Evolutionary conservation across 345 rosid species (phyloP).

Genomic region (Sisymbrium irio): DNA sequence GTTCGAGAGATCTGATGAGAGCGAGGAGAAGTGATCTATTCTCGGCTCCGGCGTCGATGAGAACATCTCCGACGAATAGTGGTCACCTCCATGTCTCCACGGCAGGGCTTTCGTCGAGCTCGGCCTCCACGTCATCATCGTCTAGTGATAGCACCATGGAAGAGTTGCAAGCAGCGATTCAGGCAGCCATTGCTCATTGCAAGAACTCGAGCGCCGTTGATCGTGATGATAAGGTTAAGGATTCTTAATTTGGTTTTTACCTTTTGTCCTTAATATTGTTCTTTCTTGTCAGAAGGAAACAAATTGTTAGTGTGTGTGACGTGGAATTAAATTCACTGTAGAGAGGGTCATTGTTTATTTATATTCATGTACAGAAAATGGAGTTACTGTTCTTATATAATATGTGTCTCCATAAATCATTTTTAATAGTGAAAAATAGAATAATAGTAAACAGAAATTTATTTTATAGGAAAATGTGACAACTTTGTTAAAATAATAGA

Average conservation of each 20-base stretch:
- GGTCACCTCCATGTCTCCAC: slow-evolving; percentile 44
- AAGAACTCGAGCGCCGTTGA: slow-evolving; percentile 72
- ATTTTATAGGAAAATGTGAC: background rate
- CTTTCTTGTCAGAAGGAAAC: slow-evolving; percentile 13
- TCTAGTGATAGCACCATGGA: slow-evolving; percentile 83
- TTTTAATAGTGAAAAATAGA: background rate
- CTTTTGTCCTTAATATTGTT: slow-evolving; percentile 21
- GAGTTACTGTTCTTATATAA: slow-evolving; percentile 5
- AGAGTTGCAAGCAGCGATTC: slow-evolving; percentile 93
- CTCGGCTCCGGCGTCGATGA: slow-evolving; percentile 93
- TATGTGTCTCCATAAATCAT: slow-evolving; percentile 17
- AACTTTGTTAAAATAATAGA: slow-evolving; percentile 20
- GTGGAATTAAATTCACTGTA: slow-evolving; percentile 21
- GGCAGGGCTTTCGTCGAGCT: slow-evolving; percentile 40
- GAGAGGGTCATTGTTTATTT: background rate
- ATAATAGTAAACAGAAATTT: background rate
- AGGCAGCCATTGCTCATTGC: slow-evolving; percentile 98
- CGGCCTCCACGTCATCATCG: slow-evolving; percentile 41
- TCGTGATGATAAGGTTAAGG: slow-evolving; percentile 33
- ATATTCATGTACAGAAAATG: slow-evolving; percentile 20
- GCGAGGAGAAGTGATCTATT: slow-evolving; percentile 49
- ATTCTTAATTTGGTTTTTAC: slow-evolving; percentile 32
- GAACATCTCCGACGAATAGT: slow-evolving; percentile 81
- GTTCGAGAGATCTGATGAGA: slow-evolving; percentile 37
- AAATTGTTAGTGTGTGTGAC: slow-evolving; percentile 26